phyloP scores from a whole-genome alignment of 208 protist genomes.

The Leishmania arabica region DNA sequence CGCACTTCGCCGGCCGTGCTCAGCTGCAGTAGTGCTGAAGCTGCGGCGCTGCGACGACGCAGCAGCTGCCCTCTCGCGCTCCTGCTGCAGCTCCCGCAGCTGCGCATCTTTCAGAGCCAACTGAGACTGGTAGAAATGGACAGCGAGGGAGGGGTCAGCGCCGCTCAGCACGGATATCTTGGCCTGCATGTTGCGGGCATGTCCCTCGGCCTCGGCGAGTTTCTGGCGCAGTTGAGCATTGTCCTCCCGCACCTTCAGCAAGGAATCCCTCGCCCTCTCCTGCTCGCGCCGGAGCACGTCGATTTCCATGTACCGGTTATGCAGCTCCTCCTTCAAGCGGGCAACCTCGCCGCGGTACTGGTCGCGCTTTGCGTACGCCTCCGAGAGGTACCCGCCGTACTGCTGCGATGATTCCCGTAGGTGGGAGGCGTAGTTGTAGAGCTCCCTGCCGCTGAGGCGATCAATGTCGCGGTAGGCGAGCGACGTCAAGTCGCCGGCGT shows the following conservation, averaged over 20 bases:
- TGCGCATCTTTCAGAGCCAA: constrained; percentile 28
- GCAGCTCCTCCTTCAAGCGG: constrained; percentile 54
- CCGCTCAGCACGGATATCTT: constrained; percentile 18
- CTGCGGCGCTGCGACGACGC: constrained; percentile 7
- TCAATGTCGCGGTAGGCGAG: constrained; percentile 34
- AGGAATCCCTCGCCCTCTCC: not conserved
- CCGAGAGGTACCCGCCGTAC: constrained; percentile 32
- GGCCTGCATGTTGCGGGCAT: constrained; percentile 20
- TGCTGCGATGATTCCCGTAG: constrained; percentile 49
- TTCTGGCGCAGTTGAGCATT: constrained; percentile 26
- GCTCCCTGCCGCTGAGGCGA: constrained; percentile 45
- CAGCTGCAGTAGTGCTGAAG: constrained; percentile 1
- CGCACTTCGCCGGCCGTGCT: too few relatives aligned
- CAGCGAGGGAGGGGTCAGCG: constrained; percentile 17
- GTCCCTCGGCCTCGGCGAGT: constrained; percentile 25
- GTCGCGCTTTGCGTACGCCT: constrained; percentile 58
- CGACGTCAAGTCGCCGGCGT: constrained; percentile 31
- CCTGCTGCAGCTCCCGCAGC: constrained; percentile 24
- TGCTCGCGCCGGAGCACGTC: constrained; percentile 32
- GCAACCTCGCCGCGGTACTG: constrained; percentile 63
- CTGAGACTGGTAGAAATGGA: constrained; percentile 28
- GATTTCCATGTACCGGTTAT: constrained; percentile 39
- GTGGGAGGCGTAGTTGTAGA: constrained; percentile 51
- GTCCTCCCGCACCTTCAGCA: constrained; percentile 17
- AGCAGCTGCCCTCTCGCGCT: constrained; percentile 2